Conservation (phyloP, 164 flowering plant species). For the Houttuynia cordata region DNA sequence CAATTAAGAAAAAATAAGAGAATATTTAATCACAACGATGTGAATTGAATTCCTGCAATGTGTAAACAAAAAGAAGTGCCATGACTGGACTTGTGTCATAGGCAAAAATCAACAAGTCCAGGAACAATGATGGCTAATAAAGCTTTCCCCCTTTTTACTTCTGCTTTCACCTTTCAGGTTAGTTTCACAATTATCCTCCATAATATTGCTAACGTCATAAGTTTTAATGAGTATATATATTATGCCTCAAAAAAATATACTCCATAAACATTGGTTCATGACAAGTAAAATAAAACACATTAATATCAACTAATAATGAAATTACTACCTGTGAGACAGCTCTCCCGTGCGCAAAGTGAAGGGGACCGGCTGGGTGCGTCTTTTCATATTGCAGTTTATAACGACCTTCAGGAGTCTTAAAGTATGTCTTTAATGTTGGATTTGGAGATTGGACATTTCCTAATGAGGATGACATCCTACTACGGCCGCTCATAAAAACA, state of each 20-base stretch:
- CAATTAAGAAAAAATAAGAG: too few species aligned
- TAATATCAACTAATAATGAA: background rate
- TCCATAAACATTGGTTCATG: background rate
- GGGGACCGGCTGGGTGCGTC: conserved; percentile 71
- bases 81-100: too few species aligned
- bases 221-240: too few species aligned
- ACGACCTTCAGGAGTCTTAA: conserved; percentile 94
- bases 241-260: background rate
- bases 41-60: too few species aligned
- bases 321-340: conserved; percentile 65
- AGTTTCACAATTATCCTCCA: too few species aligned
- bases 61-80: too few species aligned
- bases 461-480: conserved; percentile 35
- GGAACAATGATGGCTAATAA: too few species aligned
- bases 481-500: conserved; percentile 14
- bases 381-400: conserved; percentile 91
- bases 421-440: conserved; percentile 73
- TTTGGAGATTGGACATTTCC: conserved; percentile 43
- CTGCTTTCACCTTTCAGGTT: too few species aligned
- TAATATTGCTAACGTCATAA: too few species aligned
- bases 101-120: too few species aligned
- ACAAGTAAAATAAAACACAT: background rate
- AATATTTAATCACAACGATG: too few species aligned
- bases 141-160: too few species aligned
- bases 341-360: conserved; percentile 80